Percentiles rank a stretch among this genome's conserved stretches.
Conservation (phyloP, 2,329 filamentous ascomycete species). For the Stemphylium vesicarium region DNA sequence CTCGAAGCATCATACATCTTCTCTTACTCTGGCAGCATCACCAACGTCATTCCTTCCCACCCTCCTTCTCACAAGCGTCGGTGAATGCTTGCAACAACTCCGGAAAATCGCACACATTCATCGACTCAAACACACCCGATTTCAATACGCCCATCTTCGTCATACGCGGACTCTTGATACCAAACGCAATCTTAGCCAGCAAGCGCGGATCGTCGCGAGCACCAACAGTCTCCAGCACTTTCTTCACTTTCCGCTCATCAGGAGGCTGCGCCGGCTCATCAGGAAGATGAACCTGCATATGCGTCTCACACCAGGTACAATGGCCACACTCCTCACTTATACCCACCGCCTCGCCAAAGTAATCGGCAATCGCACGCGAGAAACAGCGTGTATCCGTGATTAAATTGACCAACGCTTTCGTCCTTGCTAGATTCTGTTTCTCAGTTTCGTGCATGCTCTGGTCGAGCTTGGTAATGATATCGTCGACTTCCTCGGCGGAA, state of each 20-base stretch:
- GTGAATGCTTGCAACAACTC: constrained; percentile 38
- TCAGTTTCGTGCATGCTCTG: constrained; percentile 60
- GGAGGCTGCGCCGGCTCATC: constrained; percentile 49
- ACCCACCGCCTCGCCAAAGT: constrained; percentile 63
- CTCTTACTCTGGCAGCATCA: too few relatives aligned
- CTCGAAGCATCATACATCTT: neutral
- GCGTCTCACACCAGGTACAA: constrained; percentile 58
- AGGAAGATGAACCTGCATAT: constrained; percentile 46
- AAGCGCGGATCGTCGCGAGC: constrained; percentile 65
- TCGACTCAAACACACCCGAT: constrained; percentile 57
- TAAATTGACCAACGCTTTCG: constrained; percentile 59
- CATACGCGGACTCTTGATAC: constrained; percentile 64
- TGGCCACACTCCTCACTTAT: constrained; percentile 59
- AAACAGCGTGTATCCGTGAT: constrained; percentile 62
- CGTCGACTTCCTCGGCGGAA: constrained; percentile 51
- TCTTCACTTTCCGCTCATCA: constrained; percentile 50
- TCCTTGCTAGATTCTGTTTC: constrained; percentile 59
- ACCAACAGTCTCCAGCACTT: constrained; percentile 53
- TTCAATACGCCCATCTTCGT: constrained; percentile 57
- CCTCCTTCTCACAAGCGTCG: constrained; percentile 13
- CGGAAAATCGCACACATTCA: constrained; percentile 61
- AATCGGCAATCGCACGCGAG: constrained; percentile 58
- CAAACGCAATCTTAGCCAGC: constrained; percentile 66
- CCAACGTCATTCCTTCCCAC: neutral
- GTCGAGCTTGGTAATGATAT: constrained; percentile 58